phyloP scores from a whole-genome alignment of 2,329 filamentous ascomycete genomes.

The Talaromyces sp. region DNA sequence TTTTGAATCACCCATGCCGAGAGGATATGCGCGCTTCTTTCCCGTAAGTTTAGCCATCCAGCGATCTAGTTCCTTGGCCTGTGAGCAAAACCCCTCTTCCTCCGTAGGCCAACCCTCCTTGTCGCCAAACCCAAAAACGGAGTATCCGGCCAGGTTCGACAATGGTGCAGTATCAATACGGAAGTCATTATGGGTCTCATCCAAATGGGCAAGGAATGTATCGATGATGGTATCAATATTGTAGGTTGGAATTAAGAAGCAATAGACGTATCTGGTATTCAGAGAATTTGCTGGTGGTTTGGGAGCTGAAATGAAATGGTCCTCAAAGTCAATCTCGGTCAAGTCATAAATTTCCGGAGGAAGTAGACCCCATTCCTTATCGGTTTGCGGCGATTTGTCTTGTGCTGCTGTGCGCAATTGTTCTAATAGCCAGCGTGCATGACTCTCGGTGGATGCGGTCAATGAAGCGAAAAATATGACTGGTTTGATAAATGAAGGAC shows the following conservation, averaged over 20 bases:
- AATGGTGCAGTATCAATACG: slow-evolving; percentile 86
- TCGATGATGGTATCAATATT: slow-evolving; percentile 92
- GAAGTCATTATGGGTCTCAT: slow-evolving; percentile 95
- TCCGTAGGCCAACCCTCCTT: slow-evolving; percentile 88
- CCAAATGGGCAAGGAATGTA: slow-evolving; percentile 77
- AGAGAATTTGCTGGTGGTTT: slow-evolving; percentile 48
- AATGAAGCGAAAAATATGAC: slow-evolving; percentile 87
- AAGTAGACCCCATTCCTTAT: slow-evolving; percentile 36
- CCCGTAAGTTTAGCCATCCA: slow-evolving; percentile 96
- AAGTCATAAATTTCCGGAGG: slow-evolving; percentile 68
- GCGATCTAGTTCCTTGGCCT: slow-evolving; percentile 82
- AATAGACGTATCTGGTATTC: slow-evolving; percentile 66
- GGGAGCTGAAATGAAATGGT: slow-evolving; percentile 78
- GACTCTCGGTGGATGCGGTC: slow-evolving; percentile 73
- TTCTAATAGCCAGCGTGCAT: slow-evolving; percentile 60
- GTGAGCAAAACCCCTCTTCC: slow-evolving; percentile 85
- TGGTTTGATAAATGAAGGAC: slow-evolving; percentile 49
- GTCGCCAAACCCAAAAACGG: slow-evolving; percentile 91
- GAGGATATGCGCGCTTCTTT: slow-evolving; percentile 77
- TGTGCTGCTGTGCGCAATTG: slow-evolving; percentile 45
- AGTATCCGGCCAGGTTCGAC: slow-evolving; percentile 72
- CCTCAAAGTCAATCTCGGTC: slow-evolving; percentile 83
- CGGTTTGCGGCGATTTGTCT: slow-evolving; percentile 19
- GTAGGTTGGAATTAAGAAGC: slow-evolving; percentile 82
- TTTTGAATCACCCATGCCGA: slow-evolving; percentile 84